Conservation (phyloP, 78 protist species). For the Emiliania huxleyi region DNA sequence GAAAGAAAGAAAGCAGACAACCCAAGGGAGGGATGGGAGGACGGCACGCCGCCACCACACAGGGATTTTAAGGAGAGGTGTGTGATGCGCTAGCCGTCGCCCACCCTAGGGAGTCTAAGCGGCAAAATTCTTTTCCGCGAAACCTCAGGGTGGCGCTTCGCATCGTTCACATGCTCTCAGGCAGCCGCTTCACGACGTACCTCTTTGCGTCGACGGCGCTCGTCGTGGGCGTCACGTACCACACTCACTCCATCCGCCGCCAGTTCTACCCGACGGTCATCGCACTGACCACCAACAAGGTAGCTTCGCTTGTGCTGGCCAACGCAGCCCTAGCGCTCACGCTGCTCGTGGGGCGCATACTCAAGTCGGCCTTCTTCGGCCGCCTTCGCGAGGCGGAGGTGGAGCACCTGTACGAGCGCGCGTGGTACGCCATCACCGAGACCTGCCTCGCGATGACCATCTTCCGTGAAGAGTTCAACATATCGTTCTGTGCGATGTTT, state of each 20-base stretch:
- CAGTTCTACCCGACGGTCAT: slow-evolving; percentile 73
- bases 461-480: slow-evolving; percentile 82
- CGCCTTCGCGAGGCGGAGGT: slow-evolving; percentile 59
- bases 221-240: slow-evolving; percentile 27
- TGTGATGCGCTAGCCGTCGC: no score
- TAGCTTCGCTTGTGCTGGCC: slow-evolving; percentile 35
- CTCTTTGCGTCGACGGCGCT: background rate
- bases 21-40: no score
- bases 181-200: background rate
- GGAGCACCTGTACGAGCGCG: slow-evolving; percentile 35
- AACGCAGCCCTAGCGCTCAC: slow-evolving; percentile 51
- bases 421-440: slow-evolving; percentile 76
- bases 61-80: no score
- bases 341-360: slow-evolving; percentile 37
- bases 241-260: slow-evolving; percentile 32
- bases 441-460: slow-evolving; percentile 86
- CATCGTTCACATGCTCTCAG: background rate
- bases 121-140: no score
- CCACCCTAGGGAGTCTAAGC: no score
- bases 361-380: slow-evolving; percentile 50
- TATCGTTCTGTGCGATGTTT: slow-evolving; percentile 63
- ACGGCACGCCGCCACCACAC: no score
- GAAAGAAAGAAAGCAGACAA: no score
- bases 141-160: no score
- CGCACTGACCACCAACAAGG: slow-evolving; percentile 47